Base-by-base conservation (phyloP, 192 early-diverging fungal genomes). In the Funneliformis mosseae region DNA sequence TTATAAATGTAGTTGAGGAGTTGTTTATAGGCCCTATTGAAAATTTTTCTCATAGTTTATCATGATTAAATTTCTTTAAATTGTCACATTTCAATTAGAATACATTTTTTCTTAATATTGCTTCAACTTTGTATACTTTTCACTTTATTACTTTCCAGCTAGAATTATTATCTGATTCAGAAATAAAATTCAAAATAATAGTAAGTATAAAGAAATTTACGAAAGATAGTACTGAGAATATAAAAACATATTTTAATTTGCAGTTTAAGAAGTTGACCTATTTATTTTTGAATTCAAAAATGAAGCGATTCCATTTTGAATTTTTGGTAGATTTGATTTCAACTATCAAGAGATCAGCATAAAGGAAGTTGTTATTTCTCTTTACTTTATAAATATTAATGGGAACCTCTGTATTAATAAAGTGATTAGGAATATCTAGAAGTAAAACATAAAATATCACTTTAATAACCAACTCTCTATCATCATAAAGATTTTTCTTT, bases 231-330 rank as follows among this genome's bases (percentile, higher is more conserved):
- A 46, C 45, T 1, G 11, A 66, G 28, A 25, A 28, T 38, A 1
- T 67, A 28, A 67, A 67, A 67, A 39, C 66, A 68, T 68, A 38
- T 12, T 21, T 9, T 38, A 8, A 68, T 68, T 38, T 21, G 25
- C 14, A 68, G 39, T 68, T 38, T 16, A 68, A 68, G 16, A 68
- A 68, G 5, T 68, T 68, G 12, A 68, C 0, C 12, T 16, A 18
- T 68, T 68, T 68, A 68, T 39, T 38, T 6, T 68, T 68, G 33
- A 68, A 68, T 2, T 68, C 39, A 39, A 68, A 42, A 42, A 68
- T 68, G 41, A 68, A 68, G 3, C 3, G 2, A 38, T 42, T 68
- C 3, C 0, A 38, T 5, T 41, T 68, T 68, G 33, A 12, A 68
- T 68, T 39, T 16, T 28, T 4, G 16, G 12, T 12, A 41, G 66